Base-by-base conservation (phyloP, 75 land plant species). In the Pinus albicaulis region DNA sequence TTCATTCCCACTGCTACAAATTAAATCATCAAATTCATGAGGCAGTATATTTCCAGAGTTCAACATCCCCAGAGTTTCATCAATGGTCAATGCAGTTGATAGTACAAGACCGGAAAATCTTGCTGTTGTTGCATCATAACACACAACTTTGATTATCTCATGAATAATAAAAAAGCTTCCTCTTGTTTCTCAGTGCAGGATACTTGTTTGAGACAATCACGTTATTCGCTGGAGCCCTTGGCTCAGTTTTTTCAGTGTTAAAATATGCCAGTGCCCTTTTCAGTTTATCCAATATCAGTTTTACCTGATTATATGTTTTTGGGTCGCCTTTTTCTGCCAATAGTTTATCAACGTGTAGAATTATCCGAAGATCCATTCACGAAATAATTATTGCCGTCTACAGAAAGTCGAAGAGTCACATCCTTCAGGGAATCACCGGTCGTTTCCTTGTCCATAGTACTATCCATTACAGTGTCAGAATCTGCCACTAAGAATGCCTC, bases 401-500 rank as follows among this genome's bases (percentile, higher is more conserved):
- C 68, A 2, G 96, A 93, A 14, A 93, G 89, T 74, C 93, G 77
- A 4, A 93, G 81, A 17, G 94, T 91, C 78, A 88, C 91, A 72
- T 96, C 99, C 74, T 82, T 86, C 12, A 96, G 85, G 3, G 99
- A 96, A 66, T 96, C 99, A 57, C 90, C 88, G 2, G 88, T 77
- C 1, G 91, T 90, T 28, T 90, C 92, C 1, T 81, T 87, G 5
- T 59, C 86, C 19, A 76, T 76, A 38, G 56, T 52, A 17, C 84
- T 90, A 80, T 87, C 94, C 34, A 66, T 12, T 15, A 86, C 84
- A 3, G 88, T 86, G 31, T 96, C 94, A 16, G 76, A n/a, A n/a
- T 90, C 72, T 96, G 87, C 99, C 99, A 96, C 38, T 93, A 94
- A 10, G n/a, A n/a, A n/a, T n/a, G n/a, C n/a, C n/a, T n/a, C n/a